Evolutionary conservation across 306 rosid species (phyloP).

Genomic region (Trifolium fragiferum): DNA sequence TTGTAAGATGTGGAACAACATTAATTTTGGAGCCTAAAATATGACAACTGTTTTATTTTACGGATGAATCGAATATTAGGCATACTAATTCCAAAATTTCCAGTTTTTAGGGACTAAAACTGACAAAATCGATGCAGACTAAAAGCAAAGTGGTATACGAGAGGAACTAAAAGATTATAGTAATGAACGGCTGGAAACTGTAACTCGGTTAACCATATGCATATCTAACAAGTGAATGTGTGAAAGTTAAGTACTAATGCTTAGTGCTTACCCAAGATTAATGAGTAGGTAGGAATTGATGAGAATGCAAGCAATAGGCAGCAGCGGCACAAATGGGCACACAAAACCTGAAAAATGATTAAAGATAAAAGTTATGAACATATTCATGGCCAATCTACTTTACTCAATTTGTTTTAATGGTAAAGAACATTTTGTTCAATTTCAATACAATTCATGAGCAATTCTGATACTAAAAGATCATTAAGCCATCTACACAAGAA

Average conservation of each 20-base stretch:
- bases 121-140: neutral
- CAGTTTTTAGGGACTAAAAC: neutral
- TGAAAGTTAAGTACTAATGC: constrained; percentile 22
- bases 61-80: neutral
- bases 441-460: neutral
- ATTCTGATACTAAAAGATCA: constrained; percentile 10
- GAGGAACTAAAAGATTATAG: neutral
- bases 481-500: neutral
- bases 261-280: constrained; percentile 77
- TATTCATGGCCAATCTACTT: constrained; percentile 6
- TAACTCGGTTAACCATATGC: constrained; percentile 13
- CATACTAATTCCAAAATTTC: neutral
- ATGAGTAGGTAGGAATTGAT: constrained; percentile 78
- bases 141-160: neutral
- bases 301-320: constrained; percentile 78
- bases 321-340: constrained; percentile 90
- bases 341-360: constrained; percentile 68
- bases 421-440: neutral
- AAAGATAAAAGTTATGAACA: constrained; percentile 22
- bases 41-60: too few relatives aligned
- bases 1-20: neutral
- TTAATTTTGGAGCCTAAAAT: too few relatives aligned
- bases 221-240: constrained; percentile 16
- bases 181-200: neutral
- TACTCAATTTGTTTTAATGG: neutral